Percentiles rank a stretch among this genome's conserved stretches.
These are phyloP conservation scores for Ruellia speciosa DNA, from an alignment of 305 asterid genomes.

Conservation along the genomic window DNA sequence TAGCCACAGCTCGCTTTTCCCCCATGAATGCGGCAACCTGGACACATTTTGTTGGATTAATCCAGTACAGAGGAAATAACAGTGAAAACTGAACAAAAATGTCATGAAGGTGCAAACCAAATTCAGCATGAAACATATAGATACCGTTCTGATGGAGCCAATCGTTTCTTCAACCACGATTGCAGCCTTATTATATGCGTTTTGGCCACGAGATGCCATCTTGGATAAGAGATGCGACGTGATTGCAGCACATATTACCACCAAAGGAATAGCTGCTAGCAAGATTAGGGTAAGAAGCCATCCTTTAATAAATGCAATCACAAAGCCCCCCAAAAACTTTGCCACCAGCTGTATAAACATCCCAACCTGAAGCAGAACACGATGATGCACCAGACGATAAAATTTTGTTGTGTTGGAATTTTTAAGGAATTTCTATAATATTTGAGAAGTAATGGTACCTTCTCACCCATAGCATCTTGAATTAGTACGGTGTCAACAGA, in stretches of 20 bases:
- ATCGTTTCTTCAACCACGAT: conserved; percentile 56
- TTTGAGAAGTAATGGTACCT: conserved; percentile 34
- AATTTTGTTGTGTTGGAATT: background rate
- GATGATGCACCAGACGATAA: background rate
- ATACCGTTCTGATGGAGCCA: conserved; percentile 63
- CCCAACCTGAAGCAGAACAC: conserved; percentile 41
- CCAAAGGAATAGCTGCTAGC: conserved; percentile 43
- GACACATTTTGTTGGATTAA: too few species aligned
- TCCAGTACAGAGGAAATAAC: too few species aligned
- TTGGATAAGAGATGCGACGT: conserved; percentile 39
- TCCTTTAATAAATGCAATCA: conserved; percentile 51
- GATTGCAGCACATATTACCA: conserved; percentile 41
- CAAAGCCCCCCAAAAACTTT: conserved; percentile 55
- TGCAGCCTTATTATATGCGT: conserved; percentile 60
- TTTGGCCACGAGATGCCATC: conserved; percentile 47
- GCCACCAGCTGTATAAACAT: conserved; percentile 45
- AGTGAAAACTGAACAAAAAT: too few species aligned
- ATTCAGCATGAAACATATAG: too few species aligned
- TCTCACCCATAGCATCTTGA: conserved; percentile 59
- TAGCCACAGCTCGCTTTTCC: conserved; percentile 52
- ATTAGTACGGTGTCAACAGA: conserved; percentile 54
- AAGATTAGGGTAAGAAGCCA: conserved; percentile 72
- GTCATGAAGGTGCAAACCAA: too few species aligned
- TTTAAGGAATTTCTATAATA: background rate
- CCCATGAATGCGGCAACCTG: conserved; percentile 76